Evolutionary conservation across 2,329 filamentous ascomycete species (phyloP), one percentile per base, ranked within the genome.

Genomic region (Emydomyces testavorans): DNA sequence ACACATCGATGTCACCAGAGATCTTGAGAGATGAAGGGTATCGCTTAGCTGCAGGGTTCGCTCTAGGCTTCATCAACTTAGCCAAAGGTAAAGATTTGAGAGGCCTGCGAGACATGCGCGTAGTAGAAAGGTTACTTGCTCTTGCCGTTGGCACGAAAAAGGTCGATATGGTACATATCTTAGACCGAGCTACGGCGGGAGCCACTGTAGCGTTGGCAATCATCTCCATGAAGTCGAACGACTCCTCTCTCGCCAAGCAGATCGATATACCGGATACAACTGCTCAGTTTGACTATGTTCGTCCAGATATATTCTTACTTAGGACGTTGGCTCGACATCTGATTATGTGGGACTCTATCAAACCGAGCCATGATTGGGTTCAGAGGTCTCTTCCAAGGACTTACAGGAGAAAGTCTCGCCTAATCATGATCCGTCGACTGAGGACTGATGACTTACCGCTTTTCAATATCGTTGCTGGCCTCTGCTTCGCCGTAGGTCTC

Each of bases 171-270:
- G 88, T 95, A 20, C 90, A 98, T 58, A 80, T 96, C 7, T 75
- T 96, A 2, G 93, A 98, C 62, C 83, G 90, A 57, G 89, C 90
- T 4, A 92, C 87, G 7, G 85, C 93, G 1, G 92, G 85, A n/a
- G 90, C 92, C 1, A 87, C 93, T 6, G 78, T 96, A 58, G 90
- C 92, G 0, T 75, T 95, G 50, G 79, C 88, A 1, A 75, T 98
- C 46, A 90, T 98, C 26, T 98, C 90, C 64, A 92, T 98, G 86
- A 96, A 96, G 66, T 92, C 90, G 0, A 86, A 93, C 54, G 86
- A 98, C 60, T 76, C 79, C 50, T 80, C 85, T 13, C 77, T 98
- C 16, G 92, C 92, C 2, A 79, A 82, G 48, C 96, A 95, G 69
- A 82, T 98, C 45, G 87, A 96, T 62, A 81, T 96, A 0, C 93